Percentiles rank a stretch among this genome's conserved stretches.
Conservation (phyloP, 768 basidiomycete species). For the Lentinula detonsa region DNA sequence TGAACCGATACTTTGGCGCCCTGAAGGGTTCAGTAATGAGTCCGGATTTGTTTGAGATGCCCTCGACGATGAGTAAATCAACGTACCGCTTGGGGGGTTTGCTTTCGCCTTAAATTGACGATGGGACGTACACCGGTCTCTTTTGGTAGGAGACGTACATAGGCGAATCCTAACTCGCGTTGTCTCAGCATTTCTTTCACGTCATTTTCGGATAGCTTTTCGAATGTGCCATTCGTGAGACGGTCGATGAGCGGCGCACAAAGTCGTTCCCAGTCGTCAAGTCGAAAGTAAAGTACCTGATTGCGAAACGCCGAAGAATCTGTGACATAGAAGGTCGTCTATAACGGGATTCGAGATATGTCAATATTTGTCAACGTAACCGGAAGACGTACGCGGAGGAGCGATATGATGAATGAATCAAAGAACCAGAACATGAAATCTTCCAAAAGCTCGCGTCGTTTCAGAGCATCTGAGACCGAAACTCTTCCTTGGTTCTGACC, state of each 20-base stretch:
- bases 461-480: conserved; percentile 61
- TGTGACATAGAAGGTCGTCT: conserved; percentile 94
- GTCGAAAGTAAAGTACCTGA: conserved; percentile 83
- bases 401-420: conserved; percentile 72
- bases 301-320: conserved; percentile 85
- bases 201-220: conserved; percentile 56
- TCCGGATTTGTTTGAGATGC: not conserved
- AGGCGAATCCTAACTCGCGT: conserved; percentile 75
- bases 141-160: conserved; percentile 87
- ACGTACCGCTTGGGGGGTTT: conserved; percentile 24
- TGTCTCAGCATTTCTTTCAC: conserved; percentile 63
- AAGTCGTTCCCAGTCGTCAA: conserved; percentile 87
- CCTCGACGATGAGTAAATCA: not conserved
- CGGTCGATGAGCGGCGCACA: conserved; percentile 76
- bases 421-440: conserved; percentile 96
- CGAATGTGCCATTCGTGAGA: conserved; percentile 67
- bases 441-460: conserved; percentile 74
- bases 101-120: conserved; percentile 72
- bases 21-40: conserved; percentile 9
- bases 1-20: conserved; percentile 14
- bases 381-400: conserved; percentile 58
- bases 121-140: conserved; percentile 94
- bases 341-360: not conserved
- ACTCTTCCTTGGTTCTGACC: conserved; percentile 39
- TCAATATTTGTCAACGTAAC: not conserved